These are phyloP conservation scores for Tulasnella sp. DNA, from an alignment of 768 basidiomycete species.

Conservation along the genomic window DNA sequence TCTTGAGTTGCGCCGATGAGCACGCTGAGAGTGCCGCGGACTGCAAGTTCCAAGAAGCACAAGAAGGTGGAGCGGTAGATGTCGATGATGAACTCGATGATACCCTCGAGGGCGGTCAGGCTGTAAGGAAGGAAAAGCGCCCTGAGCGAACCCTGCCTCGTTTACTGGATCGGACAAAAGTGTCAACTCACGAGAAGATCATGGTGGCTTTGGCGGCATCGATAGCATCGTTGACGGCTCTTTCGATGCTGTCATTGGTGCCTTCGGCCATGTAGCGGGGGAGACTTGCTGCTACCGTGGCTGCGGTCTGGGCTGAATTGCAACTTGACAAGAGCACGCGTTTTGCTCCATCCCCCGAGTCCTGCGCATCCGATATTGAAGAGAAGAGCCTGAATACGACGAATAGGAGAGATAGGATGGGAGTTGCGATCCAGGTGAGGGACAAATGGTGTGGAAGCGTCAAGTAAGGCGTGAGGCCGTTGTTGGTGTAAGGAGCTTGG, in stretches of 20 bases:
- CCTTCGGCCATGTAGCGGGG: constrained; percentile 82
- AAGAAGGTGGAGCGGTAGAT: constrained; percentile 88
- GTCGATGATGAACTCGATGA: constrained; percentile 88
- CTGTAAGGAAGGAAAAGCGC: constrained; percentile 36
- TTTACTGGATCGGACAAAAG: neutral
- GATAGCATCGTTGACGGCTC: constrained; percentile 71
- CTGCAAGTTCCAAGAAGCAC: constrained; percentile 85
- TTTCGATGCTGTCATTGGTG: constrained; percentile 69
- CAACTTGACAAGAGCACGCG: constrained; percentile 73
- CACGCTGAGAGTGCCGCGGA: constrained; percentile 70
- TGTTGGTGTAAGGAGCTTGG: neutral
- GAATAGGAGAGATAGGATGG: constrained; percentile 80
- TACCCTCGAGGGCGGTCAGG: constrained; percentile 74
- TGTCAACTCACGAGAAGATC: constrained; percentile 28
- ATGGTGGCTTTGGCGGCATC: constrained; percentile 67
- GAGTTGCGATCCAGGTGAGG: constrained; percentile 85
- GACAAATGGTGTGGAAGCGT: constrained; percentile 75
- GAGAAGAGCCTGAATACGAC: constrained; percentile 75
- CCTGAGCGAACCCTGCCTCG: constrained; percentile 28
- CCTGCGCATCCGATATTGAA: constrained; percentile 61
- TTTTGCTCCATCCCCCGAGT: constrained; percentile 62
- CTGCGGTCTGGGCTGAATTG: constrained; percentile 73
- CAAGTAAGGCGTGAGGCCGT: constrained; percentile 62
- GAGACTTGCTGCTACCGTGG: constrained; percentile 73
- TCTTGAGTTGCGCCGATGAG: constrained; percentile 77